Conservation (phyloP, 2,329 filamentous ascomycete genomes). For the Cercospora sojina region DNA sequence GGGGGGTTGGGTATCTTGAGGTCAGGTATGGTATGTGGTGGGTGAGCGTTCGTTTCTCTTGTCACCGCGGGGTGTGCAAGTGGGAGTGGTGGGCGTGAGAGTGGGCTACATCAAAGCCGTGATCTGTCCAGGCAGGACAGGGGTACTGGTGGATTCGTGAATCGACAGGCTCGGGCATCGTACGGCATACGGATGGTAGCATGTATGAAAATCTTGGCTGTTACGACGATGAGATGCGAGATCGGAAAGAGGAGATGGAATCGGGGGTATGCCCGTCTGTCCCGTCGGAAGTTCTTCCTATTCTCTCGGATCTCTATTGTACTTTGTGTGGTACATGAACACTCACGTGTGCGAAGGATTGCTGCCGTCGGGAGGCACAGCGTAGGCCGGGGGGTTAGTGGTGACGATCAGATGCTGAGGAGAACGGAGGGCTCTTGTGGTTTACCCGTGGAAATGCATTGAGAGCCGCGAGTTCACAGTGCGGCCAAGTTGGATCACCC, state of each 20-base stretch:
- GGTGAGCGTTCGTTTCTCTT: neutral
- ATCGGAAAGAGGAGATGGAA: neutral
- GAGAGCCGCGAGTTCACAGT: neutral
- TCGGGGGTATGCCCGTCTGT: neutral
- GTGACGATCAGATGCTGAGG: neutral
- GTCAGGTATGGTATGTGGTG: no score
- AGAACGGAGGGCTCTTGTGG: neutral
- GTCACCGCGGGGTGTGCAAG: neutral
- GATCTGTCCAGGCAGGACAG: neutral
- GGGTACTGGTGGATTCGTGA: neutral
- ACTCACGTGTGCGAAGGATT: neutral
- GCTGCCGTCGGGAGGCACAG: neutral
- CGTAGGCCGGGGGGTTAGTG: neutral
- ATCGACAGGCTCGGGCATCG: neutral
- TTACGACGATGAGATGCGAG: neutral
- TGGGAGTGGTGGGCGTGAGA: no score
- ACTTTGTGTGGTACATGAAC: neutral
- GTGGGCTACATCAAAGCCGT: neutral
- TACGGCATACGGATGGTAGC: neutral
- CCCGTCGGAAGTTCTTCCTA: neutral
- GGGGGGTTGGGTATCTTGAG: neutral
- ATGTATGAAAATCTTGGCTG: neutral
- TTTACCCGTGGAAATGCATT: neutral
- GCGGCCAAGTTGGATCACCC: neutral
- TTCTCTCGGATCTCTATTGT: neutral